phyloP scores from a whole-genome alignment of 2,329 filamentous ascomycete species.

The Colletotrichum orchidophilum region DNA sequence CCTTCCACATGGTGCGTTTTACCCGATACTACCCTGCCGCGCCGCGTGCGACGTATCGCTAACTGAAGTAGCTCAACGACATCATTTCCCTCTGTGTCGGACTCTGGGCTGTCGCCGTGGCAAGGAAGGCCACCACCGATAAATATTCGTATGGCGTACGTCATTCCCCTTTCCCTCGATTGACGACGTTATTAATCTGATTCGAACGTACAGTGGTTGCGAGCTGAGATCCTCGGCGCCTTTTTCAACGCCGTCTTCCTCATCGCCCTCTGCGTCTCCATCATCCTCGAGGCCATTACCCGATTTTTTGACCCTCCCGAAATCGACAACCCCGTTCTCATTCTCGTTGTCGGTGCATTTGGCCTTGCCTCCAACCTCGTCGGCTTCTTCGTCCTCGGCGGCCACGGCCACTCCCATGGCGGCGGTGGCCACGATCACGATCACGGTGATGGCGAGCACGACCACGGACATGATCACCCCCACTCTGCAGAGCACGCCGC shows the following conservation, averaged over 20 bases:
- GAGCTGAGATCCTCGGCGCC: constrained; percentile 94
- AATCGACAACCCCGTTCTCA: constrained; percentile 84
- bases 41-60: constrained; percentile 33
- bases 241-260: constrained; percentile 98
- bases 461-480: constrained; percentile 41
- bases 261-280: constrained; percentile 94
- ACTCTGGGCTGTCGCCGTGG: constrained; percentile 92
- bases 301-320: constrained; percentile 91
- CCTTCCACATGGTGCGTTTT: constrained; percentile 89
- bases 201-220: constrained; percentile 76
- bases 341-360: constrained; percentile 87
- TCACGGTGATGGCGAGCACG: constrained; percentile 53
- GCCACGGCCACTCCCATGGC: constrained; percentile 87
- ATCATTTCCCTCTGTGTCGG: constrained; percentile 93
- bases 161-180: constrained; percentile 35
- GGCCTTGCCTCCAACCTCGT: constrained; percentile 89
- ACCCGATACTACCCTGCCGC: background rate
- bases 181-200: background rate
- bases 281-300: constrained; percentile 93
- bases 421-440: constrained; percentile 56
- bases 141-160: constrained; percentile 94
- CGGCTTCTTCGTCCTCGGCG: constrained; percentile 90
- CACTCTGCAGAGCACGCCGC: constrained; percentile 51
- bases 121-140: constrained; percentile 85
- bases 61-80: constrained; percentile 81